Base-by-base conservation (phyloP, 1,139 yeast genomes). In the Pichia sp. region DNA sequence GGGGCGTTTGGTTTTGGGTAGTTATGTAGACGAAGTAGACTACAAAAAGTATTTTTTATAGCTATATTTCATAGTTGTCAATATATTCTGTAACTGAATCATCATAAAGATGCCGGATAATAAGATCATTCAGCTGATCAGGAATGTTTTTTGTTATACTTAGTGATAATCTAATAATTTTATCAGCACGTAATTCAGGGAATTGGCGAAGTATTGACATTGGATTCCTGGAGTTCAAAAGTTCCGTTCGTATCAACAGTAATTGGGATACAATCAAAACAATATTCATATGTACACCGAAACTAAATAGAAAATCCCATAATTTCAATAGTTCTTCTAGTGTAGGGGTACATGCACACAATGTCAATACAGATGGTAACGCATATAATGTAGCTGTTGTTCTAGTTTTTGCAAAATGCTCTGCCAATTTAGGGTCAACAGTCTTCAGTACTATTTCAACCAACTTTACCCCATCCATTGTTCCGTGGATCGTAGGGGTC, bases 251-350 rank as follows among this genome's bases (percentile, higher is more conserved):
- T 49, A 83, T 79, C 39, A 81, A 67, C 12, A 84, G 78, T 35
- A 88, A 64, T 59, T 86, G 95, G 0, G 96, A 94, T 15, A 88
- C 88, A 10, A 88, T 77, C 52, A 88, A 84, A 28, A 89, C 65
- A 24, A 89, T 72, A 60, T 88, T 88, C 79, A 88, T 73, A 58
- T 89, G 96, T 23, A 84, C 76, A 0, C 97, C 97, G 55, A 85
- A 88, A 3, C 96, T 95, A 60, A 88, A 82, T 54, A 86, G 63
- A 50, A 86, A 83, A 59, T 88, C 97, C 97, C 97, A 88, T 22
- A 88, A 66, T 42, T 79, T 73, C 35, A 88, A 63, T 1, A 84
- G 86, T 48, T 88, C 84, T 22, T 69, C 65, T 39, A 89, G 64
- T 0, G 96, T 93, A 9, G 95, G 95, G 3, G 95, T 86, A 55